These are phyloP conservation scores for Lycium barbarum DNA, from an alignment of 257 asterid genomes.

Conservation along the genomic window DNA sequence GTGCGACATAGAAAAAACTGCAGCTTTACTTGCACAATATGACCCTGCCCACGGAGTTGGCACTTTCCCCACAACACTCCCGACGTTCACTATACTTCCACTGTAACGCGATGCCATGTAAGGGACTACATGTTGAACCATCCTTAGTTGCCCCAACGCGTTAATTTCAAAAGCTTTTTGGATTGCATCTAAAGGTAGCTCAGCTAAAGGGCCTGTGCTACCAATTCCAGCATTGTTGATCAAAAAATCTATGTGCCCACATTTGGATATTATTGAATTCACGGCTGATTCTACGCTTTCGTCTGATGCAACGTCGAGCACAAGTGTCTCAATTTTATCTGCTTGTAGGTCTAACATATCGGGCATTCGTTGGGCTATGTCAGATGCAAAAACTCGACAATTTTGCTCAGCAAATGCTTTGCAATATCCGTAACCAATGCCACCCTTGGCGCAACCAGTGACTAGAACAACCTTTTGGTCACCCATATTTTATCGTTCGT, in stretches of 20 bases:
- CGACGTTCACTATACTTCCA: slow-evolving; percentile 68
- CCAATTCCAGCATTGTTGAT: slow-evolving; percentile 83
- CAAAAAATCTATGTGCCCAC: slow-evolving; percentile 61
- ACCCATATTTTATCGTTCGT: slow-evolving; percentile 35
- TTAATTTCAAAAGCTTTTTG: slow-evolving; percentile 62
- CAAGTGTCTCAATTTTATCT: slow-evolving; percentile 54
- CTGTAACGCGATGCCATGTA: slow-evolving; percentile 58
- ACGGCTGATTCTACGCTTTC: slow-evolving; percentile 59
- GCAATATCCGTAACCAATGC: slow-evolving; percentile 86
- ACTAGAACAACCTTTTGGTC: slow-evolving; percentile 60
- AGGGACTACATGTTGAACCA: slow-evolving; percentile 70
- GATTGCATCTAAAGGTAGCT: slow-evolving; percentile 58
- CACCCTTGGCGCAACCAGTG: slow-evolving; percentile 84
- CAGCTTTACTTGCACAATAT: slow-evolving; percentile 75
- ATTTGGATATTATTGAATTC: slow-evolving; percentile 45
- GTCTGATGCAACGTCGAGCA: slow-evolving; percentile 68
- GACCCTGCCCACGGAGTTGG: slow-evolving; percentile 90
- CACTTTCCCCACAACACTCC: slow-evolving; percentile 71
- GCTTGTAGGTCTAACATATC: slow-evolving; percentile 58
- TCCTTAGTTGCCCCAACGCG: slow-evolving; percentile 62
- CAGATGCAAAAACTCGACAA: slow-evolving; percentile 69
- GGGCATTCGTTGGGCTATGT: slow-evolving; percentile 41
- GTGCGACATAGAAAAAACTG: slow-evolving; percentile 62
- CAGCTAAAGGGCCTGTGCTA: slow-evolving; percentile 71
- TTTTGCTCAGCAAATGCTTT: slow-evolving; percentile 70